phyloP scores from a whole-genome alignment of 192 early-diverging fungal species.

The Coemansia sp. region DNA sequence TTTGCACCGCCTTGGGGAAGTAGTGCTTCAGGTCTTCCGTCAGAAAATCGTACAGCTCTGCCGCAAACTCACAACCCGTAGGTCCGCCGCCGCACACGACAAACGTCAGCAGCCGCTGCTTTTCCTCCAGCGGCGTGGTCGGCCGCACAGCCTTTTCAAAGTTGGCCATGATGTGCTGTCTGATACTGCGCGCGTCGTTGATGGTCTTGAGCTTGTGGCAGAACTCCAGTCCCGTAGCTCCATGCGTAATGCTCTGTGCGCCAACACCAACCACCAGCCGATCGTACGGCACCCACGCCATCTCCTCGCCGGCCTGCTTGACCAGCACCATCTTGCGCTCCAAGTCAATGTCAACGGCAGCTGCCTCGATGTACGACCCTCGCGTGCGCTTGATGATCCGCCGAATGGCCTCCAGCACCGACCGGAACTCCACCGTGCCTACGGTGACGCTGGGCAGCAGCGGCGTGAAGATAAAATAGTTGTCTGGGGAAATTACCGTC shows the following conservation, averaged over 20 bases:
- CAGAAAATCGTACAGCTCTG: slow-evolving; percentile 81
- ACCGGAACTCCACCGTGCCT: slow-evolving; percentile 86
- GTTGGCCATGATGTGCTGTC: slow-evolving; percentile 74
- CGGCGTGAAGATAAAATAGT: slow-evolving; percentile 88
- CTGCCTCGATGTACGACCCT: slow-evolving; percentile 81
- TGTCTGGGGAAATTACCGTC: slow-evolving; percentile 73
- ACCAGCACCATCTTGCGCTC: slow-evolving; percentile 75
- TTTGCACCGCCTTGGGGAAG: slow-evolving; percentile 71
- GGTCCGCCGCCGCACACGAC: slow-evolving; percentile 87
- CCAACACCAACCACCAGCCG: slow-evolving; percentile 81
- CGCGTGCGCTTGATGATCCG: slow-evolving; percentile 82
- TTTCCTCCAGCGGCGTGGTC: slow-evolving; percentile 60
- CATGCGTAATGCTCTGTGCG: slow-evolving; percentile 78
- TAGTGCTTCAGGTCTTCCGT: slow-evolving; percentile 73
- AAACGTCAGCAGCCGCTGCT: slow-evolving; percentile 71
- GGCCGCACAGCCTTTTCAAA: slow-evolving; percentile 79
- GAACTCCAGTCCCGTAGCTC: slow-evolving; percentile 78
- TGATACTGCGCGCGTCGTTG: slow-evolving; percentile 76
- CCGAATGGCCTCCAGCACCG: slow-evolving; percentile 84
- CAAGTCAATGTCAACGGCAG: slow-evolving; percentile 81
- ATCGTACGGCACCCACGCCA: slow-evolving; percentile 67
- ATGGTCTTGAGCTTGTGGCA: slow-evolving; percentile 84
- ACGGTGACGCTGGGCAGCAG: slow-evolving; percentile 76
- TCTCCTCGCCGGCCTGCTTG: slow-evolving; percentile 62
- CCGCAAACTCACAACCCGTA: slow-evolving; percentile 76